phyloP scores from a whole-genome alignment of 169 alveolate genomes.

The Cytauxzoon felis region DNA sequence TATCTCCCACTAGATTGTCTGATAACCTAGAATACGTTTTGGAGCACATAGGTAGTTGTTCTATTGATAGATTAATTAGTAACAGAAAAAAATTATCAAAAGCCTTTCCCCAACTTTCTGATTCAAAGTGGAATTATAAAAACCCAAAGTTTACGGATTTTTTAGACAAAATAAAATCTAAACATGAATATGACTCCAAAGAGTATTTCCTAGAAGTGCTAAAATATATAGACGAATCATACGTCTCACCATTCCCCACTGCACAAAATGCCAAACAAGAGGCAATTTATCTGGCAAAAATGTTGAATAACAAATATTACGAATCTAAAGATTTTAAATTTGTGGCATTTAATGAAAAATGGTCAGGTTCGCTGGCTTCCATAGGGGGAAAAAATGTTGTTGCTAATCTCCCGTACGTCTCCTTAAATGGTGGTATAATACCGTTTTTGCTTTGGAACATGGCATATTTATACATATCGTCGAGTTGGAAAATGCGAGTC shows the following conservation, averaged over 20 bases:
- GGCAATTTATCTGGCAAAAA: conserved; percentile 60
- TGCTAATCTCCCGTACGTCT: conserved; percentile 59
- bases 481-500: conserved; percentile 61
- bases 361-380: conserved; percentile 79
- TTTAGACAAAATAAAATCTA: conserved; percentile 9
- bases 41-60: conserved; percentile 6
- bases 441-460: conserved; percentile 63
- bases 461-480: conserved; percentile 57
- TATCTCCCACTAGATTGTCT: conserved; percentile 53
- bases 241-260: conserved; percentile 69
- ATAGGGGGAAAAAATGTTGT: conserved; percentile 66
- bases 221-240: conserved; percentile 54
- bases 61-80: conserved; percentile 33
- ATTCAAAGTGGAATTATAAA: conserved; percentile 56
- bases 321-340: not conserved
- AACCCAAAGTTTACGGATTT: conserved; percentile 40
- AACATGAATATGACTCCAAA: not conserved
- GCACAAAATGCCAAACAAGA: conserved; percentile 79
- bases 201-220: conserved; percentile 51
- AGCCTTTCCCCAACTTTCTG: conserved; percentile 63
- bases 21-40: conserved; percentile 50
- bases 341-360: conserved; percentile 62
- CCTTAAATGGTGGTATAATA: conserved; percentile 60
- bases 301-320: conserved; percentile 46
- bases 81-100: conserved; percentile 17